Evolutionary conservation across 2,329 filamentous ascomycete species (phyloP).

Genomic region (Penicillium sp.): DNA sequence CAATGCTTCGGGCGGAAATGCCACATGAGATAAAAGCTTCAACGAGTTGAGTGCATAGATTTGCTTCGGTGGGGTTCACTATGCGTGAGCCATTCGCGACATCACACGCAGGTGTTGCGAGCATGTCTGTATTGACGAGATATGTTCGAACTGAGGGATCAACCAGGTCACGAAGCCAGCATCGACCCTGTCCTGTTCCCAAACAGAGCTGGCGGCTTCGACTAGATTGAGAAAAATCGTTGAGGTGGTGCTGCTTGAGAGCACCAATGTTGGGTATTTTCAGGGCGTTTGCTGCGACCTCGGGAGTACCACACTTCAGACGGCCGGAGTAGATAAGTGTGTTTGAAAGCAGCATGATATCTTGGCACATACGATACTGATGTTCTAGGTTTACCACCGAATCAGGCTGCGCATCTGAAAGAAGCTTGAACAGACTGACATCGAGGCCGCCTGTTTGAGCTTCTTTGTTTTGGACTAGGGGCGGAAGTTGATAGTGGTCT

Average conservation of each 20-base stretch:
- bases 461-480: conserved; percentile 89
- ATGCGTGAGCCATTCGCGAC: conserved; percentile 75
- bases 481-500: conserved; percentile 94
- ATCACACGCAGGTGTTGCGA: conserved; percentile 70
- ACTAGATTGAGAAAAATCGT: conserved; percentile 27
- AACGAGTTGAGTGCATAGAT: conserved; percentile 78
- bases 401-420: conserved; percentile 84
- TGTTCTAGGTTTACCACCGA: conserved; percentile 92
- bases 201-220: conserved; percentile 58
- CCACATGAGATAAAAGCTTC: conserved; percentile 77
- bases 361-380: conserved; percentile 97
- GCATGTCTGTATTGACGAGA: conserved; percentile 85
- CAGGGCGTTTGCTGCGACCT: conserved; percentile 72
- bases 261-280: conserved; percentile 68
- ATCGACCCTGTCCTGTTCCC: conserved; percentile 55
- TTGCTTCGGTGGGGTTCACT: conserved; percentile 83
- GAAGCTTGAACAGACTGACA: conserved; percentile 88
- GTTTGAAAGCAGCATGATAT: conserved; percentile 94
- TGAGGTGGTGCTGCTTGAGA: conserved; percentile 62
- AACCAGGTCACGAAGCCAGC: conserved; percentile 79
- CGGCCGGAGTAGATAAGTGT: conserved; percentile 89
- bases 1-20: conserved; percentile 76
- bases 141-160: conserved; percentile 74
- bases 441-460: conserved; percentile 86
- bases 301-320: conserved; percentile 83